These are phyloP conservation scores for Wallacemonas sp. DNA, from an alignment of 208 protist genomes.

Conservation along the genomic window DNA sequence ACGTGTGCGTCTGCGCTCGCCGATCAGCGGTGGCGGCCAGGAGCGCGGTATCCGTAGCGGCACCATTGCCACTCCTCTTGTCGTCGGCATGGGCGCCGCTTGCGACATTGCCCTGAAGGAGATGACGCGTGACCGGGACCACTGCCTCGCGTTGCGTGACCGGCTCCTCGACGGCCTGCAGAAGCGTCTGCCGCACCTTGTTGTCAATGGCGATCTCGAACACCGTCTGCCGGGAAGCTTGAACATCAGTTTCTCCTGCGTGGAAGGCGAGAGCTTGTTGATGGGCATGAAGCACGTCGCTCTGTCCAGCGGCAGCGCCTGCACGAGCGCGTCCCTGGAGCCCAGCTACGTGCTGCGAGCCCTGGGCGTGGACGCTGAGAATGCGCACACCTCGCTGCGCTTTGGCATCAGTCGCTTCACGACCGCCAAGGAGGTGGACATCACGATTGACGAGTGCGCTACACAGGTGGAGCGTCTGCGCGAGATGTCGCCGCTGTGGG, in stretches of 20 bases:
- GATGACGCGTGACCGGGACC: slow-evolving; percentile 92
- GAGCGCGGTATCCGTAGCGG: slow-evolving; percentile 95
- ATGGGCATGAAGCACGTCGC: slow-evolving; percentile 98
- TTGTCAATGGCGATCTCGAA: slow-evolving; percentile 94
- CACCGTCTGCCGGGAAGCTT: slow-evolving; percentile 95
- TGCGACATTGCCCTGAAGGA: slow-evolving; percentile 90
- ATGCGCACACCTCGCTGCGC: slow-evolving; percentile 99
- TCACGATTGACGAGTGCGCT: slow-evolving; percentile 86
- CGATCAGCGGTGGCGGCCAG: slow-evolving; percentile 99
- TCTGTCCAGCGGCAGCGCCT: slow-evolving; percentile 97
- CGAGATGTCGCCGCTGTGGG: slow-evolving; percentile 98
- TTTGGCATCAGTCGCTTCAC: slow-evolving; percentile 99
- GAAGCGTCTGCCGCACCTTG: slow-evolving; percentile 78
- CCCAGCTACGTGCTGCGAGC: slow-evolving; percentile 99
- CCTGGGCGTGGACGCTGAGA: slow-evolving; percentile 97
- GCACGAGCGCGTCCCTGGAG: slow-evolving; percentile 98
- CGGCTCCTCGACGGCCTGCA: slow-evolving; percentile 88
- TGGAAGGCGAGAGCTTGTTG: slow-evolving; percentile 99
- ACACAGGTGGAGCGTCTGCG: slow-evolving; percentile 94
- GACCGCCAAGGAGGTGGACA: slow-evolving; percentile 95
- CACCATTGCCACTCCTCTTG: slow-evolving; percentile 93
- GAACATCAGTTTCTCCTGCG: slow-evolving; percentile 98
- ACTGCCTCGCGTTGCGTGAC: slow-evolving; percentile 81
- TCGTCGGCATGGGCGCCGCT: slow-evolving; percentile 94
- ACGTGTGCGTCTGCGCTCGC: slow-evolving; percentile 95